phyloP scores from a whole-genome alignment of 2,329 filamentous ascomycete species.

The Fusarium brevicatenulatum region DNA sequence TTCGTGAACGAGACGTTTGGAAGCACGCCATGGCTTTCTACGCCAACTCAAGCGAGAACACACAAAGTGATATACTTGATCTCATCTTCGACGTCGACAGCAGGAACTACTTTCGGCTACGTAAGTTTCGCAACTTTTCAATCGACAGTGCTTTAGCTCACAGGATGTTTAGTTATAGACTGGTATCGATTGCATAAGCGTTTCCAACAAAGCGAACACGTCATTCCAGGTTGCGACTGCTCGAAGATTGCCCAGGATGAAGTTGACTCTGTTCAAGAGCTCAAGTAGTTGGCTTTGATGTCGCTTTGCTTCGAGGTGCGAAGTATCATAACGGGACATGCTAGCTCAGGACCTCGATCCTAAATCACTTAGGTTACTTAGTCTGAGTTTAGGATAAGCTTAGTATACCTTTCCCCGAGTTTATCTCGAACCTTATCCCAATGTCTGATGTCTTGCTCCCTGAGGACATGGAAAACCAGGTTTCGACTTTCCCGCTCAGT shows the following conservation, averaged over 20 bases:
- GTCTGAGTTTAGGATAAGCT: background rate
- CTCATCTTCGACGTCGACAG: background rate
- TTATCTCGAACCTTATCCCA: too few species aligned
- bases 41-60: background rate
- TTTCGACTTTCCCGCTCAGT: background rate
- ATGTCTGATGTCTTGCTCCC: background rate
- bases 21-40: background rate
- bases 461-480: background rate
- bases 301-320: too few species aligned
- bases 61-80: background rate
- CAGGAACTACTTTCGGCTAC: background rate
- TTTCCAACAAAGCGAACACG: background rate
- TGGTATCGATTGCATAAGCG: background rate
- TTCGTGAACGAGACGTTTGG: background rate
- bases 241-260: background rate
- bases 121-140: background rate
- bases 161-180: background rate
- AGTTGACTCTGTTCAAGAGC: background rate
- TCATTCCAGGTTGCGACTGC: background rate
- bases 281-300: background rate
- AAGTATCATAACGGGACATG: too few species aligned
- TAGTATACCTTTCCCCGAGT: background rate
- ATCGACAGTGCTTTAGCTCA: background rate
- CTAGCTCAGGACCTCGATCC: too few species aligned
- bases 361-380: background rate